Conservation (phyloP, 768 basidiomycete species). For the Lactifluus piperatus region DNA sequence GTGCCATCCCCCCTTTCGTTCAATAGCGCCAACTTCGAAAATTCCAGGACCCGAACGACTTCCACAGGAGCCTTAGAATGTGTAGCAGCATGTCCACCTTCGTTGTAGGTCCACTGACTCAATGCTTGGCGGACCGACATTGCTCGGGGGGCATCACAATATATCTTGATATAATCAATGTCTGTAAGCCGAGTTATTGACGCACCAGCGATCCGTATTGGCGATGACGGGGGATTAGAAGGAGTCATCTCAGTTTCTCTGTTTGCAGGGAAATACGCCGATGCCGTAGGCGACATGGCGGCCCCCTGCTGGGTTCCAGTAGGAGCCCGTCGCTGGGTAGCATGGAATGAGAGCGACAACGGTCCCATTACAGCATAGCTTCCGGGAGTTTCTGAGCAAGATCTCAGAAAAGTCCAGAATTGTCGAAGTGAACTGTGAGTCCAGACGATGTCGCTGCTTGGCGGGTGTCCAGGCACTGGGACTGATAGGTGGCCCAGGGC, state of each 20-base stretch:
- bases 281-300: not conserved
- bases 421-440: slow-evolving; percentile 8
- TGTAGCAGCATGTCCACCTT: not conserved
- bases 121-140: slow-evolving; percentile 6
- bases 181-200: not conserved
- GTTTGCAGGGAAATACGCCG: not conserved
- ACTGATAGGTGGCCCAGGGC: not conserved
- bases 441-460: slow-evolving; percentile 3
- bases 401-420: slow-evolving; percentile 10
- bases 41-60: slow-evolving; percentile 3
- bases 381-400: not conserved
- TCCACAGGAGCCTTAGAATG: not conserved
- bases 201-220: not conserved
- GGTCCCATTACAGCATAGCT: slow-evolving; percentile 2
- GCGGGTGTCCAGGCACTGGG: not conserved
- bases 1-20: slow-evolving; percentile 13
- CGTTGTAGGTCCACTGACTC: slow-evolving; percentile 1
- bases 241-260: not conserved
- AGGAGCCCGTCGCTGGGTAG: not conserved
- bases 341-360: slow-evolving; percentile 11
- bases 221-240: not conserved
- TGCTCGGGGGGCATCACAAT: slow-evolving; percentile 11
- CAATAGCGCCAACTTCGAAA: slow-evolving; percentile 5
- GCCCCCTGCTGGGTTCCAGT: not conserved
- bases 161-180: slow-evolving; percentile 11